Percentiles rank a stretch among this genome's conserved stretches.
These are phyloP conservation scores for Boletus vinaceobasis DNA, from an alignment of 768 basidiomycete species.

Conservation along the genomic window DNA sequence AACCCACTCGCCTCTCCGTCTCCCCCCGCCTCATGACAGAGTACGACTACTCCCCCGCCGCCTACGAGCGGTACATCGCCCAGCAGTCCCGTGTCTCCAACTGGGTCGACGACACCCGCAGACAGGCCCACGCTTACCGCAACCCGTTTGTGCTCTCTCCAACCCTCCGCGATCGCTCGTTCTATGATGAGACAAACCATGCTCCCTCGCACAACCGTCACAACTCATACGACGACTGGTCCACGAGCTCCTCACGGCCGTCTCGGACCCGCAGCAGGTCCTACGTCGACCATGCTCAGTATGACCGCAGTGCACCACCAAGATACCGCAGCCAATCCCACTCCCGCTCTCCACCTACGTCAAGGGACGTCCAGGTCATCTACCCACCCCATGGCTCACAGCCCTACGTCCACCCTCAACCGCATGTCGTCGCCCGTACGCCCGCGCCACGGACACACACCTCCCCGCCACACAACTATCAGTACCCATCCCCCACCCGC, in stretches of 20 bases:
- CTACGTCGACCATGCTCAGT: constrained; percentile 18
- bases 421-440: constrained; percentile 9
- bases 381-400: constrained; percentile 15
- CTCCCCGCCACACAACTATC: constrained; percentile 16
- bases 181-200: constrained; percentile 20
- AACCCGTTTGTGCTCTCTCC: constrained; percentile 31
- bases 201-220: neutral
- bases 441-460: constrained; percentile 18
- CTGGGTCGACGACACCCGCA: constrained; percentile 47
- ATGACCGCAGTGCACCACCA: constrained; percentile 16
- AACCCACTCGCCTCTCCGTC: constrained; percentile 6
- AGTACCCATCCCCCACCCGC: constrained; percentile 18
- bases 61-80: constrained; percentile 42
- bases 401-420: constrained; percentile 18
- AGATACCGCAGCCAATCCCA: constrained; percentile 26
- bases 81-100: constrained; percentile 47
- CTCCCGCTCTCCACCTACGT: constrained; percentile 19
- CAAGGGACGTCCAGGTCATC: constrained; percentile 13
- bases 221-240: constrained; percentile 16
- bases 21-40: constrained; percentile 44
- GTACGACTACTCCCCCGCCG: constrained; percentile 60
- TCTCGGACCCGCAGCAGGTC: constrained; percentile 24
- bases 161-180: constrained; percentile 28
- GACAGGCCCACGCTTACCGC: constrained; percentile 25
- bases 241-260: constrained; percentile 20